Conservation (phyloP, 2,329 filamentous ascomycete genomes). For the Clarireedia sp. region DNA sequence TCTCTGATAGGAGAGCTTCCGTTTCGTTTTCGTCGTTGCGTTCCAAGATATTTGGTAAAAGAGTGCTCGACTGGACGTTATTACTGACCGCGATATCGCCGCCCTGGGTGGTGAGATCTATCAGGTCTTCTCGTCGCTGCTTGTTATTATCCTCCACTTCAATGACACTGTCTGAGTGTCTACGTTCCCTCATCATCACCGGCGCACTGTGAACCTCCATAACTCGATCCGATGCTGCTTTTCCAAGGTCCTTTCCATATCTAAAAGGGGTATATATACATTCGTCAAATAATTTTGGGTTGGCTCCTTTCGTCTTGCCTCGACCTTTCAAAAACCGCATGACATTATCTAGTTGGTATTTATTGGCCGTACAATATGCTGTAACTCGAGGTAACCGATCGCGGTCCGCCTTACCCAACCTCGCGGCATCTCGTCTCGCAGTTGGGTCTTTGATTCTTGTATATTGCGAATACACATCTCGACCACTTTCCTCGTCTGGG, state of each 20-base stretch:
- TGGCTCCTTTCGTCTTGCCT: slow-evolving; percentile 66
- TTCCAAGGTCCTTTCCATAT: slow-evolving; percentile 46
- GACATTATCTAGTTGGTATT: slow-evolving; percentile 81
- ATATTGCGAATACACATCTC: slow-evolving; percentile 96
- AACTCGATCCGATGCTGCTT: slow-evolving; percentile 28
- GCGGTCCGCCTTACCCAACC: slow-evolving; percentile 87
- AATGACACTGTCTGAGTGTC: slow-evolving; percentile 69
- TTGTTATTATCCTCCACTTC: slow-evolving; percentile 54
- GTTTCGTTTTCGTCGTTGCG: slow-evolving; percentile 33
- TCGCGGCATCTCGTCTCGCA: slow-evolving; percentile 81
- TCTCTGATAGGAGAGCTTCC: slow-evolving; percentile 20
- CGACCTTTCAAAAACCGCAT: slow-evolving; percentile 88
- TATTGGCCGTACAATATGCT: slow-evolving; percentile 90
- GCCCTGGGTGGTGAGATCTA: slow-evolving; percentile 45
- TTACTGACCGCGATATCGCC: slow-evolving; percentile 29
- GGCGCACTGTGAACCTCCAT: slow-evolving; percentile 24
- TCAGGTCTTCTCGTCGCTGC: slow-evolving; percentile 51
- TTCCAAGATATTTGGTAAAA: slow-evolving; percentile 19
- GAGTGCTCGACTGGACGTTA: slow-evolving; percentile 22
- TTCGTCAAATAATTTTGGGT: slow-evolving; percentile 90
- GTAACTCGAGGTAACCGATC: slow-evolving; percentile 83
- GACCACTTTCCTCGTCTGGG: slow-evolving; percentile 78
- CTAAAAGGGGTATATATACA: slow-evolving; percentile 94
- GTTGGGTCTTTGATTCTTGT: slow-evolving; percentile 96
- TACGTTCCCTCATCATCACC: slow-evolving; percentile 48